phyloP scores from a whole-genome alignment of 768 basidiomycete species.

The Lentinula raphanica region DNA sequence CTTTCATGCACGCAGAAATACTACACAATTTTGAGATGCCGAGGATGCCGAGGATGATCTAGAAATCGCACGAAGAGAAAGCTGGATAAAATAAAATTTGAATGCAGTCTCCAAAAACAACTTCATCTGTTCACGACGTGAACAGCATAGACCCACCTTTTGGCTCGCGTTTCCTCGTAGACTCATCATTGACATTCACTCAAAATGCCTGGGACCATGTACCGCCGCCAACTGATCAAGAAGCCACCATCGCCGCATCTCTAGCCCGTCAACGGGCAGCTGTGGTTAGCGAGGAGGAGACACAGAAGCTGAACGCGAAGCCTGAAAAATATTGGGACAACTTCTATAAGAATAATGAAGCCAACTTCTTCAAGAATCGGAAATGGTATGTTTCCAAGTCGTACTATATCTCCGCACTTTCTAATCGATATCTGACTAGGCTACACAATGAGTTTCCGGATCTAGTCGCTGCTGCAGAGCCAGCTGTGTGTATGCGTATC shows the following conservation, averaged over 20 bases:
- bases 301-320: constrained; percentile 64
- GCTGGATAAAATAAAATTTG: too few species aligned
- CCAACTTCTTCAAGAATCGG: constrained; percentile 91
- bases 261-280: constrained; percentile 63
- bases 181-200: constrained; percentile 71
- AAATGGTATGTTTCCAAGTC: constrained; percentile 51
- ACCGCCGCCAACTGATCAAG: constrained; percentile 76
- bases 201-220: constrained; percentile 94
- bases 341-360: constrained; percentile 82
- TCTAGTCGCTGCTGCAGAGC: constrained; percentile 61
- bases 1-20: too few species aligned
- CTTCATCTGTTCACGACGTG: constrained; percentile 65
- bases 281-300: constrained; percentile 73
- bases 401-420: not conserved
- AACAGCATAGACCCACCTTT: constrained; percentile 20
- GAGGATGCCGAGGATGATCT: too few species aligned
- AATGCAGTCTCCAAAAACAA: not conserved
- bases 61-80: too few species aligned
- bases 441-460: constrained; percentile 94
- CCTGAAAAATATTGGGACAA: constrained; percentile 80
- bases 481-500: constrained; percentile 38
- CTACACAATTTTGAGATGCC: too few species aligned
- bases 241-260: constrained; percentile 62
- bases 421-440: constrained; percentile 22
- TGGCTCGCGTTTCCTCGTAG: constrained; percentile 56